phyloP scores from a whole-genome alignment of 208 protist genomes.

The Trypanosoma vivax region DNA sequence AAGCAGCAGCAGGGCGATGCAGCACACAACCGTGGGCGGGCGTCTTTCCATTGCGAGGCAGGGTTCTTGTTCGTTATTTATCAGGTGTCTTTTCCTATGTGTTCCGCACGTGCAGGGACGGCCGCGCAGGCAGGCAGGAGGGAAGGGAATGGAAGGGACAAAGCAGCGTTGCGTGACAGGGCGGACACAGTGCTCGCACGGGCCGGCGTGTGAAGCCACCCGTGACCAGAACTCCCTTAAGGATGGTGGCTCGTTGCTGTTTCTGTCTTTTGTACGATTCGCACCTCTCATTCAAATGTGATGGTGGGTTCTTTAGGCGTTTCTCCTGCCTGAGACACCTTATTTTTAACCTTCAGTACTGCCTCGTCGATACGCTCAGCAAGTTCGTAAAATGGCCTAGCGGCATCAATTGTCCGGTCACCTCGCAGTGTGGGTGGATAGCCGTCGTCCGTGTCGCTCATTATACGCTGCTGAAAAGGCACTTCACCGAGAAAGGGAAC shows the following conservation, averaged over 20 bases:
- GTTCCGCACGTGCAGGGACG: too few species aligned
- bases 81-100: constrained; percentile 2
- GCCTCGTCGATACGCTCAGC: constrained; percentile 41
- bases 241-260: neutral
- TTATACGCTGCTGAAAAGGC: constrained; percentile 87
- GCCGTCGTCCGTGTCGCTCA: constrained; percentile 89
- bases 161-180: too few species aligned
- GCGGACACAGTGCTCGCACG: too few species aligned
- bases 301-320: constrained; percentile 26
- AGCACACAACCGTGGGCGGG: constrained; percentile 4
- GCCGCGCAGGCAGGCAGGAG: too few species aligned
- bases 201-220: too few species aligned
- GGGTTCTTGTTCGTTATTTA: constrained; percentile 1
- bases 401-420: constrained; percentile 45
- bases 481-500: constrained; percentile 91
- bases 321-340: neutral
- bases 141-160: too few species aligned
- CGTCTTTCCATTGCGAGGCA: neutral
- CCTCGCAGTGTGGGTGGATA: constrained; percentile 84
- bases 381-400: constrained; percentile 79
- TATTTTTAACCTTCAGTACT: constrained; percentile 16
- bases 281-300: constrained; percentile 20
- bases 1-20: constrained; percentile 12
- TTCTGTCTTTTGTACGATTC: neutral
- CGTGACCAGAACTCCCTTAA: too few species aligned